Percentiles rank a stretch among this genome's conserved stretches.
Conservation (phyloP, 352 stramenopile genomes). For the Pythium dissimile region DNA sequence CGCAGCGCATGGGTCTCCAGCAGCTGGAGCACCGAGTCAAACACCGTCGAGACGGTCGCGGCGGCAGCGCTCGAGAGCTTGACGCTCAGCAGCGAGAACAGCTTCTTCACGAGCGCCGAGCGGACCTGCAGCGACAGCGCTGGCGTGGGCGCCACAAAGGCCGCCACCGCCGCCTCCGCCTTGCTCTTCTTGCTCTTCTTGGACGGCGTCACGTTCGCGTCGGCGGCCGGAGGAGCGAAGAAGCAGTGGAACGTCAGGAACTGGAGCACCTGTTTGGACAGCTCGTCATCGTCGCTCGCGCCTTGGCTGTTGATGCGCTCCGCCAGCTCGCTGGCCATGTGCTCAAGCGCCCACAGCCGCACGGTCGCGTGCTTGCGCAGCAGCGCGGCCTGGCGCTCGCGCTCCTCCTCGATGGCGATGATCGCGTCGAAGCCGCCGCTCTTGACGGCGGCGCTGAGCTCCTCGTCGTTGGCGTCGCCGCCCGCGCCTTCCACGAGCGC, state of each 20-base stretch:
- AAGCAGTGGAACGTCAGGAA: constrained; percentile 77
- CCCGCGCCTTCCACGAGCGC: constrained; percentile 40
- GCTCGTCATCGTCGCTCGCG: constrained; percentile 12
- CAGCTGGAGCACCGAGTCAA: constrained; percentile 37
- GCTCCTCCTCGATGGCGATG: constrained; percentile 73
- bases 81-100: constrained; percentile 61
- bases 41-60: constrained; percentile 43
- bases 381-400: constrained; percentile 55
- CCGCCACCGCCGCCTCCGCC: constrained; percentile 6
- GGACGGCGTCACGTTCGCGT: constrained; percentile 21
- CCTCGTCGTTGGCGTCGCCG: constrained; percentile 38
- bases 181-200: constrained; percentile 31
- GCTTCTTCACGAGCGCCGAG: constrained; percentile 48
- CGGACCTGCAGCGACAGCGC: constrained; percentile 46
- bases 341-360: constrained; percentile 73
- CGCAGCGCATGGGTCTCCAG: constrained; percentile 39
- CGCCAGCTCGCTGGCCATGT: constrained; percentile 42
- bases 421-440: constrained; percentile 62
- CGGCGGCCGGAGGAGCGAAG: constrained; percentile 30
- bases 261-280: constrained; percentile 43
- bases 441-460: constrained; percentile 33
- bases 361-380: constrained; percentile 57
- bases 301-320: constrained; percentile 28
- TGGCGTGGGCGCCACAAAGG: constrained; percentile 27
- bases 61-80: constrained; percentile 38